A percentile compares a stretch with the other conserved stretches of the same genome.
Conservation (phyloP, 2,329 filamentous ascomycete genomes). For the Tolypocladium pustulatum region DNA sequence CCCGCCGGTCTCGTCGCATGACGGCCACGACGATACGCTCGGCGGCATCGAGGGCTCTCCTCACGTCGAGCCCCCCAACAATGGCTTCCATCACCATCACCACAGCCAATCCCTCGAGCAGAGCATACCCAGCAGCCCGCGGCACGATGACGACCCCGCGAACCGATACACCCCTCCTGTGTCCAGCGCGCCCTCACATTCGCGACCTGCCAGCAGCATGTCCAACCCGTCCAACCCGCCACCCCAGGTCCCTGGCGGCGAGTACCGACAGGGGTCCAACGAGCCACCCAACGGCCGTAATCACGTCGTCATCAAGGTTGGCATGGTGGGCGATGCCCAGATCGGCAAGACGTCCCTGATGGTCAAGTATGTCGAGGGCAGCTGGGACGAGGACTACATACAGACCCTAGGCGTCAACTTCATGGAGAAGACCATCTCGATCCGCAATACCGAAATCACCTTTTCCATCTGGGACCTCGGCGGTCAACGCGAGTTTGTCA, state of each 20-base stretch:
- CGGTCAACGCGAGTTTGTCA: constrained; percentile 97
- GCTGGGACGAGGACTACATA: constrained; percentile 99
- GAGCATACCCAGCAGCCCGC: constrained; percentile 27
- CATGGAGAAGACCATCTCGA: constrained; percentile 99
- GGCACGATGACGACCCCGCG: constrained; percentile 32
- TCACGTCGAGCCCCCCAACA: constrained; percentile 25
- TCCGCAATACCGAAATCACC: constrained; percentile 98
- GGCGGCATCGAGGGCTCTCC: constrained; percentile 38
- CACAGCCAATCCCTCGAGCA: constrained; percentile 42
- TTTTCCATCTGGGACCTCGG: constrained; percentile 99
- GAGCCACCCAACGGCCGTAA: constrained; percentile 41
- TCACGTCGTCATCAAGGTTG: constrained; percentile 95
- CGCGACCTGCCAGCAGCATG: constrained; percentile 44
- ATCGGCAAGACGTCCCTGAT: constrained; percentile 98
- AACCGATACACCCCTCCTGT: constrained; percentile 36
- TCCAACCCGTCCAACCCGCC: constrained; percentile 26
- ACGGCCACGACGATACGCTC: constrained; percentile 37
- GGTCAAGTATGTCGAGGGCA: constrained; percentile 99
- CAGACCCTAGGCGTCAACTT: constrained; percentile 98
- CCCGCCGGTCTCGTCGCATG: constrained; percentile 14
- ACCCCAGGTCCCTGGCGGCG: constrained; percentile 31
- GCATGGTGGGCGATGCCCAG: constrained; percentile 98
- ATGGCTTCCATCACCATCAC: constrained; percentile 30
- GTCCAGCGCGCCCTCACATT: constrained; percentile 32
- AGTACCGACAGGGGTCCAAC: constrained; percentile 25